These are phyloP conservation scores for Nothopassalora personata DNA, from an alignment of 2,329 filamentous ascomycete genomes.

Conservation along the genomic window DNA sequence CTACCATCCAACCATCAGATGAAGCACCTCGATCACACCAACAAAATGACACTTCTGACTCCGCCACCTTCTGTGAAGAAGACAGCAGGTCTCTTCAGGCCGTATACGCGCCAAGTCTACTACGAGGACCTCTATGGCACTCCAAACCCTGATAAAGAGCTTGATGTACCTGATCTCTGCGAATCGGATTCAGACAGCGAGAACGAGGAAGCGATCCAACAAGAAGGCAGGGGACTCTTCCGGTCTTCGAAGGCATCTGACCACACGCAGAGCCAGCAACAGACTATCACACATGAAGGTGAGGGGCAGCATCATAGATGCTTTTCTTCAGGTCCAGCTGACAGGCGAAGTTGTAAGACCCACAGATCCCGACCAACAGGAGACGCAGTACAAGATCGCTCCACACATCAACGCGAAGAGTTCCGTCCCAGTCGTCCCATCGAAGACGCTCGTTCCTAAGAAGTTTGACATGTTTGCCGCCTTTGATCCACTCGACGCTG, in stretches of 20 bases:
- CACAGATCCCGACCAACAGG: background rate
- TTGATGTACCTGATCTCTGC: slow-evolving; percentile 19
- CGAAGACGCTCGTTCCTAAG: slow-evolving; percentile 11
- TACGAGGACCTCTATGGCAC: slow-evolving; percentile 23
- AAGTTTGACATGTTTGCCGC: slow-evolving; percentile 15
- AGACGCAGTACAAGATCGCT: slow-evolving; percentile 6
- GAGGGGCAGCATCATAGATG: background rate
- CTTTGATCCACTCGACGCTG: background rate
- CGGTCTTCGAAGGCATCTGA: no score
- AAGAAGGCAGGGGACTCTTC: background rate
- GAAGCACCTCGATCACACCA: background rate
- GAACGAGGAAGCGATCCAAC: slow-evolving; percentile 1
- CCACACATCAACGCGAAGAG: slow-evolving; percentile 14
- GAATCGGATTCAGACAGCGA: slow-evolving; percentile 23
- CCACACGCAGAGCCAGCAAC: no score
- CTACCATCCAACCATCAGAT: background rate
- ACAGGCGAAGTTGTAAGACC: background rate
- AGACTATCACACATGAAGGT: no score
- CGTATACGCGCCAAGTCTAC: slow-evolving; percentile 6
- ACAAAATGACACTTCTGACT: background rate
- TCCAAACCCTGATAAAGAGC: slow-evolving; percentile 15
- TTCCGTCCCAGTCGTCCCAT: slow-evolving; percentile 4
- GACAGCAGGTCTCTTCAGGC: slow-evolving; percentile 3
- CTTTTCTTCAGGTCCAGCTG: background rate
- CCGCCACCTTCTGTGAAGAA: background rate